phyloP scores from a whole-genome alignment of 2,329 filamentous ascomycete species.

The Diaporthe citrichinensis region DNA sequence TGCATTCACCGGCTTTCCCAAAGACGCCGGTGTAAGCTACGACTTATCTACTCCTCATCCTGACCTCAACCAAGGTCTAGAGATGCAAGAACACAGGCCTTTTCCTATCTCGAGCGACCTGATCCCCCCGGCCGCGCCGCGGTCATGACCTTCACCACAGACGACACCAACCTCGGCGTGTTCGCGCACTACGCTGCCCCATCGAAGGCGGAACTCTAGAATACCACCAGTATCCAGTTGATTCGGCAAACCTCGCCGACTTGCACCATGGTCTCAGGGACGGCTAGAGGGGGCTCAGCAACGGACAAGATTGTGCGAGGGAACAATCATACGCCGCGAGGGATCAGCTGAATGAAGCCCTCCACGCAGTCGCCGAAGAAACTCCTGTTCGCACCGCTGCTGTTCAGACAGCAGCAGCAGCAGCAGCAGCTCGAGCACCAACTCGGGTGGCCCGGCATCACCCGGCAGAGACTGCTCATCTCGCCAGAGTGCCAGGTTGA shows the following conservation, averaged over 20 bases:
- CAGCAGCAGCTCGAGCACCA: too few relatives aligned
- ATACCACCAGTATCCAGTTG: background rate
- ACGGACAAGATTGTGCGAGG: conserved; percentile 38
- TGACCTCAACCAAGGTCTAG: too few relatives aligned
- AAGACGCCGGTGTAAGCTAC: too few relatives aligned
- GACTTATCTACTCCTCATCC: too few relatives aligned
- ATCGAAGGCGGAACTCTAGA: conserved; percentile 5
- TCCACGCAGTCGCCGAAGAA: background rate
- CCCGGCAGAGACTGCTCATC: background rate
- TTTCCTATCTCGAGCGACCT: conserved; percentile 41
- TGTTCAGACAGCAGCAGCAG: background rate
- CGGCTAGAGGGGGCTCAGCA: conserved; percentile 32
- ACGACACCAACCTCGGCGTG: conserved; percentile 46
- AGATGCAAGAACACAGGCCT: conserved; percentile 40
- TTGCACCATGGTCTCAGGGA: conserved; percentile 27
- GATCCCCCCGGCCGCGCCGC: conserved; percentile 41
- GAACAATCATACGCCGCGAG: conserved; percentile 37
- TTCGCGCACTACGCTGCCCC: conserved; percentile 47
- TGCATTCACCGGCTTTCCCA: too few relatives aligned
- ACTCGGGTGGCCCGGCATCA: background rate
- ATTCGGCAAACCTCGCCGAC: background rate
- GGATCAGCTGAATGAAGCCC: conserved; percentile 32
- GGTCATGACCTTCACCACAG: conserved; percentile 48
- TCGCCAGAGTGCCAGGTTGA: background rate
- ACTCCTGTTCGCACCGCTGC: background rate